Evolutionary conservation across 129 eudicot species (phyloP).

Genomic region (carrot (Daucus carota)): DH1_v3.0 NC_030385.2:42397501-42398000

Average conservation of each 20-base stretch:
- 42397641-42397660: neutral
- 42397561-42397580: neutral
- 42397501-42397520: constrained; percentile 48
- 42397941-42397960: constrained; percentile 70
- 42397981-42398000: constrained; percentile 64
- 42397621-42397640: neutral
- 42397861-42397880: constrained; percentile 80
- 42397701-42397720: constrained; percentile 13
- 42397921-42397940: constrained; percentile 58
- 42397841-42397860: constrained; percentile 60
- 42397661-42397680: neutral
- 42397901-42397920: constrained; percentile 61
- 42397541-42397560: neutral
- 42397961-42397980: constrained; percentile 64
- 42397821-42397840: constrained; percentile 75
- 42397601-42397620: neutral
- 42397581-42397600: constrained; percentile 10
- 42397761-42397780: neutral
- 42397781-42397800: constrained; percentile 19
- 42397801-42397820: constrained; percentile 30
- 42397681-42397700: neutral
- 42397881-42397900: constrained; percentile 76
- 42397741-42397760: neutral
- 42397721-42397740: neutral
- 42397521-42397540: constrained; percentile 31